phyloP scores from a whole-genome alignment of 2,329 filamentous ascomycete genomes.

The Phaeophleospora eucalypticola region DNA sequence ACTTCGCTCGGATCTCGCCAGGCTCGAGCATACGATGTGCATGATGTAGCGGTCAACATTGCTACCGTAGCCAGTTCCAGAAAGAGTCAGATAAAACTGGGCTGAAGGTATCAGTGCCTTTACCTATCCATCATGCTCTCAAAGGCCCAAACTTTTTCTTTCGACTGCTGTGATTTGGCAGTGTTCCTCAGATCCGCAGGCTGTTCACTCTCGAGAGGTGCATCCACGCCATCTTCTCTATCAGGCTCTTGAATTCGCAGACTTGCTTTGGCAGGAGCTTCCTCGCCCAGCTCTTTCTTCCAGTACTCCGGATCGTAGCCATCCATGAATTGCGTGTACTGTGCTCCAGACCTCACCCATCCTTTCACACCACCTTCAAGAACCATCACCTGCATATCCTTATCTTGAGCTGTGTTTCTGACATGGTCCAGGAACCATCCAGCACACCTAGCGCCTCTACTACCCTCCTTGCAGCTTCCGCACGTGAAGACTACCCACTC shows the following conservation, averaged over 20 bases:
- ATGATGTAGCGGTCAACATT: too few relatives aligned
- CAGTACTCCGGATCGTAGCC: constrained; percentile 40
- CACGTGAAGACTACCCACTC: constrained; percentile 47
- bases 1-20: too few relatives aligned
- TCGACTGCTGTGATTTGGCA: background rate
- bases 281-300: constrained; percentile 35
- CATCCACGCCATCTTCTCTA: background rate
- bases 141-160: constrained; percentile 5
- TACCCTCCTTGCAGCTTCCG: constrained; percentile 30
- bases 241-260: background rate
- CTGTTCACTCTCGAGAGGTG: background rate
- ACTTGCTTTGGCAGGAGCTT: constrained; percentile 17
- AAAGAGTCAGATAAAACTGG: too few relatives aligned
- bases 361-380: constrained; percentile 44
- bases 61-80: too few relatives aligned
- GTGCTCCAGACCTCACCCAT: constrained; percentile 41
- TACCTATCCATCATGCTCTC: constrained; percentile 1
- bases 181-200: background rate
- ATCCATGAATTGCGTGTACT: constrained; percentile 39
- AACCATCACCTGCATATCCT: constrained; percentile 39
- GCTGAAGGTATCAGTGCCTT: too few relatives aligned
- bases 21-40: too few relatives aligned
- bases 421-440: constrained; percentile 36
- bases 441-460: constrained; percentile 33
- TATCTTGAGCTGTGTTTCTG: constrained; percentile 32